Conservation (phyloP, 352 stramenopile genomes). For the Pythium sukuiense region DNA sequence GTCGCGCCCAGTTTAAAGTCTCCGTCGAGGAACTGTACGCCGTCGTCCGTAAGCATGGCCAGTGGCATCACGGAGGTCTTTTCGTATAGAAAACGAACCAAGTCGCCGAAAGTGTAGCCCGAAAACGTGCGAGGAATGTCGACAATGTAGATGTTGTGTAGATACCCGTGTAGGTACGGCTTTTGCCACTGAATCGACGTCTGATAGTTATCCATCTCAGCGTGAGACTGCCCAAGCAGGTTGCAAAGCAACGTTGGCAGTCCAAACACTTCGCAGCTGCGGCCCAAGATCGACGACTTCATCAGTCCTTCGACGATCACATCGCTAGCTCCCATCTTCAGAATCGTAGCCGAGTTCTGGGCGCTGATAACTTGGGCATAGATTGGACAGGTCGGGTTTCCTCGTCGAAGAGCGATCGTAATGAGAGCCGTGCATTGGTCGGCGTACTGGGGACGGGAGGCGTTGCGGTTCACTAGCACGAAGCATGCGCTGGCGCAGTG, state of each 20-base stretch:
- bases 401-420: conserved; percentile 68
- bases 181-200: conserved; percentile 65
- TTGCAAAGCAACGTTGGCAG: conserved; percentile 72
- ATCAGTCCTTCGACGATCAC: conserved; percentile 68
- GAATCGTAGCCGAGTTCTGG: conserved; percentile 56
- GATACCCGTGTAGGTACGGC: conserved; percentile 65
- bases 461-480: conserved; percentile 65
- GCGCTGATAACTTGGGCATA: conserved; percentile 79
- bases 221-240: conserved; percentile 53
- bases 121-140: conserved; percentile 82
- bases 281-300: conserved; percentile 69
- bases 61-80: conserved; percentile 65
- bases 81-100: conserved; percentile 80
- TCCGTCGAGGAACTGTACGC: conserved; percentile 70
- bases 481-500: conserved; percentile 59
- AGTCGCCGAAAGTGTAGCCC: conserved; percentile 72
- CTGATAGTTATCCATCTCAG: conserved; percentile 51
- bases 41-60: conserved; percentile 63
- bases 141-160: conserved; percentile 73
- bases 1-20: conserved; percentile 78
- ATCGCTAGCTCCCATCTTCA: conserved; percentile 76
- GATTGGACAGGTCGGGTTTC: conserved; percentile 71
- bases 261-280: conserved; percentile 65
- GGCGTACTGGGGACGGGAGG: conserved; percentile 50
- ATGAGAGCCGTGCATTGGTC: conserved; percentile 74